Evolutionary conservation across 176 grass and related monocot genomes (phyloP), one percentile per base, ranked within the genome.

Genomic region (Aegilops sharonensis): DNA sequence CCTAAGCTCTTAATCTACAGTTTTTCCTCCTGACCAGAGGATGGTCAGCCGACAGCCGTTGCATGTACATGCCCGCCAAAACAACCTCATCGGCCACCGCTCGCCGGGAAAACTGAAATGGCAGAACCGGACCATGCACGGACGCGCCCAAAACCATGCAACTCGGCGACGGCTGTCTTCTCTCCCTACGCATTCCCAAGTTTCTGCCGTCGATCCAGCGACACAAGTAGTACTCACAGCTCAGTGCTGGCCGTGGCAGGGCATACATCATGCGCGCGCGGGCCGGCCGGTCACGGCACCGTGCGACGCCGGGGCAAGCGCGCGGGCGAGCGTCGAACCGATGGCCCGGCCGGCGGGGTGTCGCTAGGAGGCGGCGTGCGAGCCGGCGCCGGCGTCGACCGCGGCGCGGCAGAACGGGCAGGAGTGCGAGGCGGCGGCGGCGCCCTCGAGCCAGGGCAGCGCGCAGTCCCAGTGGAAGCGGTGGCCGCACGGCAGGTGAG

Each of bases 401-500:
- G 79, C 32, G 37, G 86, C 86, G 78, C 97, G 92, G 91, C 97
- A 99, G 77, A 95, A 90, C 3, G 97, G 97, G 81, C 97, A 99
- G 60, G 78, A 78, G 3, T 83, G 85, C 0, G 85, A 70, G 61
- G 82, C 72, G 68, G 84, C 77, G 61, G 82, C 72, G 68, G 84
- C 77, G 85, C 42, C 94, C 75, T 98, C 71, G 82, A 98, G 91
- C 97, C 97, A 99, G 4, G 97, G 94, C 59, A 89, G 50, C 9
- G 86, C 90, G 84, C 97, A 99, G 70, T 15, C 89, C 88, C 89
- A 99, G 88, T 99, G 94, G 92, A 96, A 99, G 76, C 97, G 89
- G 85, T 99, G 97, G 35, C 78, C 90, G 65, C 97, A 99, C 4
- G 90, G 94, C 9, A 99, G 90, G 88, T 96, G 92, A 1, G 90